Conservation (phyloP, 352 stramenopile species). For the Phytopythium montanum region DNA sequence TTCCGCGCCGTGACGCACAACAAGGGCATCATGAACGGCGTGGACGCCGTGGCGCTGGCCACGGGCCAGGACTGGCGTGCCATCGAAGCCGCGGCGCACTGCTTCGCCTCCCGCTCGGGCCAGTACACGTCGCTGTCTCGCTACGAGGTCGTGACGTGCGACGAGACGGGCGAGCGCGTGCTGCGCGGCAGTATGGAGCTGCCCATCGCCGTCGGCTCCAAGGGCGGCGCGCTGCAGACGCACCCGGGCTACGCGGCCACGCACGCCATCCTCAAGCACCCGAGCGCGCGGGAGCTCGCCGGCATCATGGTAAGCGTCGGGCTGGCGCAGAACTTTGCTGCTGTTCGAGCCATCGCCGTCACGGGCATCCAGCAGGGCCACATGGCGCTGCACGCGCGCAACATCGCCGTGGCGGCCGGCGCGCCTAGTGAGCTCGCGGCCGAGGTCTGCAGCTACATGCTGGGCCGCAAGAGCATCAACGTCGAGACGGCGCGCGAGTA, state of each 20-base stretch:
- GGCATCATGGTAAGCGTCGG: slow-evolving; percentile 79
- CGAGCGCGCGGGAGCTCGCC: slow-evolving; percentile 52
- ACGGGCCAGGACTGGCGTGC: slow-evolving; percentile 85
- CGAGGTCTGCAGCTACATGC: slow-evolving; percentile 86
- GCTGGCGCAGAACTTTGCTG: slow-evolving; percentile 85
- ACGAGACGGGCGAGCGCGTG: slow-evolving; percentile 35
- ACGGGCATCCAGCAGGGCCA: slow-evolving; percentile 86
- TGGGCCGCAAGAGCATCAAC: slow-evolving; percentile 75
- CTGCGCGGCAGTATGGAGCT: slow-evolving; percentile 73
- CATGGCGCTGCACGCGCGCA: slow-evolving; percentile 84
- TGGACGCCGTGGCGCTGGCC: slow-evolving; percentile 76
- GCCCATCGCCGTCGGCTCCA: slow-evolving; percentile 77
- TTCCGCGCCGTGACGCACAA: slow-evolving; percentile 87
- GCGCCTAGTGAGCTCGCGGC: slow-evolving; percentile 76
- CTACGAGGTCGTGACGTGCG: slow-evolving; percentile 50
- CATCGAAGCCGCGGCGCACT: slow-evolving; percentile 81
- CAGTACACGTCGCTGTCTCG: slow-evolving; percentile 80
- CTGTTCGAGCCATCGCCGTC: slow-evolving; percentile 79
- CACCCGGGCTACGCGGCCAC: slow-evolving; percentile 78
- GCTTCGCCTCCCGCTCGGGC: slow-evolving; percentile 71
- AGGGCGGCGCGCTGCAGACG: slow-evolving; percentile 77
- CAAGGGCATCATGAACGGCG: slow-evolving; percentile 89
- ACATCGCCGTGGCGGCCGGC: slow-evolving; percentile 80
- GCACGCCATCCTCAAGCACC: slow-evolving; percentile 73
- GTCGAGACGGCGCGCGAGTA: slow-evolving; percentile 84